Conservation (phyloP, 371 early-diverging fungal genomes). For the Zychaea mexicana region DNA sequence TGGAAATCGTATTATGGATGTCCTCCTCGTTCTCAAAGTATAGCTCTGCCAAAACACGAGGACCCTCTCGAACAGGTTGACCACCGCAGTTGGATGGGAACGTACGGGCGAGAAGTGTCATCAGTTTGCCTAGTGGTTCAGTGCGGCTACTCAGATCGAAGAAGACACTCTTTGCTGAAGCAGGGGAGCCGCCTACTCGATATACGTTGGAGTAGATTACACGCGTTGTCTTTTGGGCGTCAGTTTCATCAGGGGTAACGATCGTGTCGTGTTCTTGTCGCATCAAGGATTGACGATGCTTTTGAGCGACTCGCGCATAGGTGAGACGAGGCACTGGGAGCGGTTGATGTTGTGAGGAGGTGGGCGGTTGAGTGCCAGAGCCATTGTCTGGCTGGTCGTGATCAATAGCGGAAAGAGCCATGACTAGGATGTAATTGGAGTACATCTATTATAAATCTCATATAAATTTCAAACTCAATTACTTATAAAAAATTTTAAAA, state of each 20-base stretch:
- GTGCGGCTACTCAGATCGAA: conserved; percentile 8
- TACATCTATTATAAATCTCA: too few relatives aligned
- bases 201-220: conserved; percentile 1
- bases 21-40: not conserved
- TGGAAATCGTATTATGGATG: not conserved
- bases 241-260: not conserved
- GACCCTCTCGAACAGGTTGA: not conserved
- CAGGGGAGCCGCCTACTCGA: conserved; percentile 1
- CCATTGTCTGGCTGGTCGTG: too few relatives aligned
- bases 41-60: not conserved
- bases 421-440: too few relatives aligned
- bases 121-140: not conserved
- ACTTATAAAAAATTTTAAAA: too few relatives aligned
- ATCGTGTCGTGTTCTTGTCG: not conserved
- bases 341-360: too few relatives aligned
- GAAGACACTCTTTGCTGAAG: not conserved
- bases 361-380: too few relatives aligned
- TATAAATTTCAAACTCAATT: too few relatives aligned
- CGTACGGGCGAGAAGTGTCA: not conserved
- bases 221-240: not conserved
- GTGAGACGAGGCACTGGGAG: not conserved
- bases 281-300: not conserved
- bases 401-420: too few relatives aligned
- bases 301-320: not conserved
- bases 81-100: conserved; percentile 4